These are phyloP conservation scores for Colletotrichum falcatum DNA, from an alignment of 2,329 filamentous ascomycete genomes.

Conservation along the genomic window DNA sequence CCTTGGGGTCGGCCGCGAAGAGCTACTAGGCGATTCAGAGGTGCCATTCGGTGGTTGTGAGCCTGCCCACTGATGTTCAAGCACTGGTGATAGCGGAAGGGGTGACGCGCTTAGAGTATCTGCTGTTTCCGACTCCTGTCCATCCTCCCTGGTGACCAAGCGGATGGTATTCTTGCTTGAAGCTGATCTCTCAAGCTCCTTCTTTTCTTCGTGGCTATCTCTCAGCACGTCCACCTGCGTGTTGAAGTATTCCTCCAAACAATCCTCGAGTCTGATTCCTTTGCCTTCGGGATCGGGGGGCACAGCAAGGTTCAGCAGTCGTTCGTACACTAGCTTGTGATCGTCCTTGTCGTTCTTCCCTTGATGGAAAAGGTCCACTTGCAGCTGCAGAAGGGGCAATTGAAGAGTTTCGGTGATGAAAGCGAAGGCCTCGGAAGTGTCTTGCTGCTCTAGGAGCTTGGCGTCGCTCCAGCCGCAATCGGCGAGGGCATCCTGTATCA, in stretches of 20 bases:
- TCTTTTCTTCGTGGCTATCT: constrained; percentile 71
- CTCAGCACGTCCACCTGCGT: constrained; percentile 89
- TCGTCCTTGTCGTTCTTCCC: constrained; percentile 89
- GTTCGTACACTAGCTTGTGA: constrained; percentile 94
- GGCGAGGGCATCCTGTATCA: constrained; percentile 84
- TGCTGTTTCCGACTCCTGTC: constrained; percentile 44
- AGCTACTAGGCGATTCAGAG: constrained; percentile 46
- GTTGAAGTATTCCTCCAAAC: constrained; percentile 95
- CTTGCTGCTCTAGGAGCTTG: constrained; percentile 82
- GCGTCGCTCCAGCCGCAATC: constrained; percentile 93
- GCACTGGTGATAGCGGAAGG: constrained; percentile 46
- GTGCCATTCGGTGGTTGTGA: constrained; percentile 24
- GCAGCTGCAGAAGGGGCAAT: constrained; percentile 86
- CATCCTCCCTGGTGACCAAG: constrained; percentile 50
- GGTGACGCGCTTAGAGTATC: constrained; percentile 52
- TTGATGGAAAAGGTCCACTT: constrained; percentile 94
- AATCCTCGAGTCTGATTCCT: constrained; percentile 86
- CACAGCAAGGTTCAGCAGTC: constrained; percentile 91
- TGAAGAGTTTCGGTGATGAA: constrained; percentile 94
- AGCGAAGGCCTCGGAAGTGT: constrained; percentile 94
- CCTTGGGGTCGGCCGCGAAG: constrained; percentile 52
- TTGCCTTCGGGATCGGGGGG: constrained; percentile 78
- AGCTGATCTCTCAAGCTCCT: constrained; percentile 48
- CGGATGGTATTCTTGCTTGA: constrained; percentile 50
- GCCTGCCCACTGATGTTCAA: constrained; percentile 39